Percentiles rank a stretch among this genome's conserved stretches.
Evolutionary conservation across 495 filamentous ascomycete species (phyloP).

Genomic region (Hyaloscypha finlandica): DNA sequence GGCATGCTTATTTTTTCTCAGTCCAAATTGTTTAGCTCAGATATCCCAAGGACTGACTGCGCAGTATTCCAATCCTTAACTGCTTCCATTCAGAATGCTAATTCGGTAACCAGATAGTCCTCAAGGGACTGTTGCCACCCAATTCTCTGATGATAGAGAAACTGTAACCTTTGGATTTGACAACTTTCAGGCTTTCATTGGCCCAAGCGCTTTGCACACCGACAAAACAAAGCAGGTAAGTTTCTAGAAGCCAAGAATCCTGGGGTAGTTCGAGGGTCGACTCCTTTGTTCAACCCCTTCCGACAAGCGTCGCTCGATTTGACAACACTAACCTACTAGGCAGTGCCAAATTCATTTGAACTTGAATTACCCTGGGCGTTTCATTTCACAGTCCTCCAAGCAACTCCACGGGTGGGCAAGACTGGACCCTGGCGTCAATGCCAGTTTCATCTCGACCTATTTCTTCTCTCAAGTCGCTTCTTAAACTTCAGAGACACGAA

Average conservation of each 20-base stretch:
- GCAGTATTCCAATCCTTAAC: too few species aligned
- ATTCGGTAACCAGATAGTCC: background rate
- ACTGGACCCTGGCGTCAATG: constrained; percentile 48
- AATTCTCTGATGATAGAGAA: constrained; percentile 30
- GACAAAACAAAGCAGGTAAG: constrained; percentile 4
- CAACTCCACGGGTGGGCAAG: constrained; percentile 57
- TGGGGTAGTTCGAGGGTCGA: too few species aligned
- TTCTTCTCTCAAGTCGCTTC: constrained; percentile 55
- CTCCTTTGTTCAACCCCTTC: too few species aligned
- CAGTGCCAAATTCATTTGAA: constrained; percentile 62
- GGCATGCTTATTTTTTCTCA: too few species aligned
- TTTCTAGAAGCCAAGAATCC: too few species aligned
- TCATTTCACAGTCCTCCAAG: constrained; percentile 48
- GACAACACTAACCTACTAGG: constrained; percentile 40
- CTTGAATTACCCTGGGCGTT: constrained; percentile 59
- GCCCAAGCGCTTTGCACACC: constrained; percentile 40
- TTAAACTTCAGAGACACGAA: constrained; percentile 35
- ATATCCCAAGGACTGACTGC: too few species aligned
- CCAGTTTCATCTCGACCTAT: constrained; percentile 57
- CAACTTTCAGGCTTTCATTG: constrained; percentile 58
- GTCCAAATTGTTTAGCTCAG: too few species aligned
- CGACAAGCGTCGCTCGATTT: too few species aligned
- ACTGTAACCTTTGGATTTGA: constrained; percentile 61
- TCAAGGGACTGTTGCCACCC: background rate
- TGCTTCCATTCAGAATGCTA: too few species aligned